Evolutionary conservation across 176 grass and related monocot genomes (phyloP), one percentile per base, ranked within the genome.

Genomic region (Cenchrus fungigraminus): DNA sequence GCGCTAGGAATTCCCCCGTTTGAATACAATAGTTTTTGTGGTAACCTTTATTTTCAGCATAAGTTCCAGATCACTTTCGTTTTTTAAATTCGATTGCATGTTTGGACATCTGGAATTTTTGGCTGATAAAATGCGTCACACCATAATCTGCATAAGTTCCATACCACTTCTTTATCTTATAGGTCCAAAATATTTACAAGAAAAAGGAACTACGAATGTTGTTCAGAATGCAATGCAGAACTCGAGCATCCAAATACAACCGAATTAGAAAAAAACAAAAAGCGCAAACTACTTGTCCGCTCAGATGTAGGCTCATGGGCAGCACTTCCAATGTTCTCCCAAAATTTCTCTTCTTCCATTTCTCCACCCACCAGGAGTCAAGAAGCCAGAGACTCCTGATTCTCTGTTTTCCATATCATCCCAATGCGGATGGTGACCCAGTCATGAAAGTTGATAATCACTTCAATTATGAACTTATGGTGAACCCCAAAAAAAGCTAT

Each of bases 161-260:
- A 85, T 11, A 65, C 62, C 31, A 68, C 51, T 76, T 82, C 52
- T 89, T 90, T 79, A 83, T 74, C 73, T 86, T 78, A 78, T 86
- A 85, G 78, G 82, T 89, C 78, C 83, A 86, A 77, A 81, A 85
- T 86, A 90, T 90, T 78, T 90, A 90, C 88, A 83, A 52, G 46
- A 61, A 83, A 82, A 82, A 83, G 42, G 55, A 65, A 78, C 79
- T 62, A 42, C 79, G 47, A 83, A 86, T 78, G 59, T 82, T 67
- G 44, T 86, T 86, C 79, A 42, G 57, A 86, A 90, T 53, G 81
- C 29, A 90, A 90, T 58, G 68, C 29, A 72, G 40, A 80, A 83
- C 56, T 79, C 46, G 58, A 83, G 73, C 65, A 83, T 73, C 62
- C 74, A 68, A 83, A 91, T 71, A 80, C 73, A 82, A 82, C 63